Base-by-base conservation (phyloP, 768 basidiomycete genomes). In the Tubosaeta sp. region DNA sequence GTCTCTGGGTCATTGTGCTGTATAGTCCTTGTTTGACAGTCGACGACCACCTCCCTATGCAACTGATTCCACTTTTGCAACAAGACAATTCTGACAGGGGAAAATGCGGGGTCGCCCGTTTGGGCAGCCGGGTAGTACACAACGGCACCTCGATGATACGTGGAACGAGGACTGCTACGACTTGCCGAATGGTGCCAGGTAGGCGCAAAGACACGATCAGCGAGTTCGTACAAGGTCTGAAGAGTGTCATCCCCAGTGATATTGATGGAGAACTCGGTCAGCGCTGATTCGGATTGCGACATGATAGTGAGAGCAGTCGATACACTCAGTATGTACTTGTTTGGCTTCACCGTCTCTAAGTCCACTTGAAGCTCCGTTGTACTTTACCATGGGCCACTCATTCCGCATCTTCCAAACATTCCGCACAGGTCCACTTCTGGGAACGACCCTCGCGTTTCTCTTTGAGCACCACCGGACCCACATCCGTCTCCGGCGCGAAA, bases 151-250 rank as follows among this genome's bases (percentile, higher is more conserved):
- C 12, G n/a, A n/a, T 38, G n/a, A 43, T 7, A 16, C 26, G 8
- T 14, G 42, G 22, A 9, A 27, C 26, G 1, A 14, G 6, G 26
- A 43, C 25, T 6, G 13, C 35, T 19, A 3, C 7, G 13, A 13
- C 42, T 16, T 5, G 42, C 11, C 7, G 26, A 16, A 1, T 47
- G 52, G 26, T 55, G 37, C 29, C 51, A 47, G 16, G 31, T 50
- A 3, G 62, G 60, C 1, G 35, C n/a, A 29, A 64, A 64, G n/a
- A 55, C 63, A 22, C 34, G 53, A 45, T 59, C 57, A 37, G 55
- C 55, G 33, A 64, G 63, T 17, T 62, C 57, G 1, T 53, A 45
- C n/a, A 64, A 48, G 44, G 32, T 41, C 3, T 22, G 57, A 38
- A 65, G 56, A 5, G 5, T 5, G n/a, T 22, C 19, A 11, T 22